phyloP scores from a whole-genome alignment of 805 yeast species.

The Kodamaea fukazawae region DNA sequence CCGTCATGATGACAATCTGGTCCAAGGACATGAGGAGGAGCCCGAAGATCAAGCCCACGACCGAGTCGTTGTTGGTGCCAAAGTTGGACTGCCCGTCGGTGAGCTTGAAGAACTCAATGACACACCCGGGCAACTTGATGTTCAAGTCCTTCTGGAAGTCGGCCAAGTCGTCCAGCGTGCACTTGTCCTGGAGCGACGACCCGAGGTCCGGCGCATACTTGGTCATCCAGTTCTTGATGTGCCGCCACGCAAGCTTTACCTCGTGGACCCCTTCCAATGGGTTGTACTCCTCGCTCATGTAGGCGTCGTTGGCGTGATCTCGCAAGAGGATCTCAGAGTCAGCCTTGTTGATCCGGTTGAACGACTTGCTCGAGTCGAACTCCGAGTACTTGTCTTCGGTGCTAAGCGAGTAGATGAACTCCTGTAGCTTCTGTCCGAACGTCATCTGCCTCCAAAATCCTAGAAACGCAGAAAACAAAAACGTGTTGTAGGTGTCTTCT shows the following conservation, averaged over 20 bases:
- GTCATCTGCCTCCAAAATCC: constrained; percentile 14
- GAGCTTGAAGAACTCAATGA: constrained; percentile 70
- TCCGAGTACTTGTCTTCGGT: constrained; percentile 72
- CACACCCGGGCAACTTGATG: constrained; percentile 72
- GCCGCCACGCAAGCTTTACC: constrained; percentile 78
- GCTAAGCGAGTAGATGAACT: constrained; percentile 59
- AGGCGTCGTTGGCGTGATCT: constrained; percentile 22
- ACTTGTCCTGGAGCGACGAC: constrained; percentile 74
- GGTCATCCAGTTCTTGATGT: constrained; percentile 79
- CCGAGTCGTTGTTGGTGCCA: constrained; percentile 64
- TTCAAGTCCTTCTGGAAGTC: constrained; percentile 83
- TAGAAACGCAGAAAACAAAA: no score
- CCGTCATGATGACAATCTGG: constrained; percentile 74
- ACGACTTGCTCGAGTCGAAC: constrained; percentile 49
- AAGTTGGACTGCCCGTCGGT: constrained; percentile 84
- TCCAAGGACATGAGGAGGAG: constrained; percentile 77
- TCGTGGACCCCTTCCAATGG: constrained; percentile 69
- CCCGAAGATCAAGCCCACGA: constrained; percentile 75
- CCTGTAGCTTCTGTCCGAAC: constrained; percentile 46
- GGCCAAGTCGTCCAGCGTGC: constrained; percentile 73
- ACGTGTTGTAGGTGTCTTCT: no score
- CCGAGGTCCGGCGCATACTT: constrained; percentile 77
- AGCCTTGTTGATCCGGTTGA: constrained; percentile 42
- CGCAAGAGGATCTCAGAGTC: constrained; percentile 32
- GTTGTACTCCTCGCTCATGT: constrained; percentile 30